Evolutionary conservation across 305 asterid genomes (phyloP), one percentile per base, ranked within the genome.

Genomic region (Fraxinus angustifolia): DNA sequence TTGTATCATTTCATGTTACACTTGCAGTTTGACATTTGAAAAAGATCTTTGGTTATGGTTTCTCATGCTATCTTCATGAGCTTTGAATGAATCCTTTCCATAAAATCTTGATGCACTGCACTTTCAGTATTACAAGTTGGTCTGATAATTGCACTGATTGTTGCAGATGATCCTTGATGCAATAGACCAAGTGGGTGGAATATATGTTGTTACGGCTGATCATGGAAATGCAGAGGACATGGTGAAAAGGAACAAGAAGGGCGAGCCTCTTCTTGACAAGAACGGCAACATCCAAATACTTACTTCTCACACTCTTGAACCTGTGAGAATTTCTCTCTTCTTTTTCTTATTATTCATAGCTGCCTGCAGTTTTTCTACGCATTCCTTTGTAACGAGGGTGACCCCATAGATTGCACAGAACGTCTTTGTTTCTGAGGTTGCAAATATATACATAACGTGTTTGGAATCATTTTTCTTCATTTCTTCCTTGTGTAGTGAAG

Each of bases 171-270:
- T 96, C 71, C 88, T 96, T 75, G 99, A 96, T 45, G 95, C 98
- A 35, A 86, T 96, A 11, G 97, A 91, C 88, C 91, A 96, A 88
- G 97, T 96, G 45, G 95, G 99, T 71, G 99, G 99, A 81, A 94
- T 95, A 65, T 96, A 89, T 79, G 87, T 96, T 10, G 96, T 96
- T 28, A 96, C 99, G 68, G 99, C 99, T 80, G 98, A 96, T 88
- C 99, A 96, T 83, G 99, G 99, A 81, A 96, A 96, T 80, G 98
- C 98, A 0, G 99, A 96, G 89, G 99, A 96, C 88, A 96, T 94
- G 99, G 99, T 96, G 82, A 96, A 96, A 87, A 93, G 98, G 86
- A 82, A 95, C 94, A 95, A 92, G 93, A 95, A 94, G 82, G 99
- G 99, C 17, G 94, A 94, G 79, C 98, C 99, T 48, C 90, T 78